Conservation (phyloP, 2,329 filamentous ascomycete species). For the Zymoseptoria passerinii region DNA sequence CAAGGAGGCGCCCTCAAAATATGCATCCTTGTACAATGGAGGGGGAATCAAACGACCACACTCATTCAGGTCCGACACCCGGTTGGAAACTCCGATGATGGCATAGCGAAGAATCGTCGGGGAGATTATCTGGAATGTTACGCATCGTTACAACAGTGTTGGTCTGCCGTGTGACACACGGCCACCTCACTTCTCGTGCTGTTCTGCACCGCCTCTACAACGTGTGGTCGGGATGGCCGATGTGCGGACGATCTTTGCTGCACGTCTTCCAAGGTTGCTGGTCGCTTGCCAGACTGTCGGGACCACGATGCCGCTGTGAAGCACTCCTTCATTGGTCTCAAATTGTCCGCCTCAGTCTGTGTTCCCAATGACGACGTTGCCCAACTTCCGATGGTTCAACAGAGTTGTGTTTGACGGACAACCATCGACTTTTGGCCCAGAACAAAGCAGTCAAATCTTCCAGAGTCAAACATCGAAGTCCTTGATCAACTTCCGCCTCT, state of each 20-base stretch:
- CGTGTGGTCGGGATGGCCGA: constrained; percentile 9
- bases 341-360: constrained; percentile 2
- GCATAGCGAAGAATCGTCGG: constrained; percentile 19
- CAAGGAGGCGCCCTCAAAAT: constrained; percentile 25
- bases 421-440: constrained; percentile 3
- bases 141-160: constrained; percentile 22
- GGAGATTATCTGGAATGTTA: constrained; percentile 24
- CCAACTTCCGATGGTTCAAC: constrained; percentile 3
- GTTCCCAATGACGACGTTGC: background rate
- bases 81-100: constrained; percentile 9
- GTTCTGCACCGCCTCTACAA: constrained; percentile 11
- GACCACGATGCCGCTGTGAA: constrained; percentile 5
- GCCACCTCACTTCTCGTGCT: constrained; percentile 15
- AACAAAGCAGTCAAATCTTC: constrained; percentile 6
- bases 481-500: constrained; percentile 1
- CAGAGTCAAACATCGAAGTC: constrained; percentile 6
- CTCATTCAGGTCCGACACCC: constrained; percentile 10
- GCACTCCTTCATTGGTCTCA: constrained; percentile 2
- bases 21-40: constrained; percentile 23
- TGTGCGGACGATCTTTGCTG: constrained; percentile 7
- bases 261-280: constrained; percentile 10
- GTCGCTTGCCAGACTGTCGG: constrained; percentile 12
- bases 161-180: constrained; percentile 21
- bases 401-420: constrained; percentile 5
- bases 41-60: constrained; percentile 18